phyloP scores from a whole-genome alignment of 495 filamentous ascomycete species.

The Chaetomium fimeti region DNA sequence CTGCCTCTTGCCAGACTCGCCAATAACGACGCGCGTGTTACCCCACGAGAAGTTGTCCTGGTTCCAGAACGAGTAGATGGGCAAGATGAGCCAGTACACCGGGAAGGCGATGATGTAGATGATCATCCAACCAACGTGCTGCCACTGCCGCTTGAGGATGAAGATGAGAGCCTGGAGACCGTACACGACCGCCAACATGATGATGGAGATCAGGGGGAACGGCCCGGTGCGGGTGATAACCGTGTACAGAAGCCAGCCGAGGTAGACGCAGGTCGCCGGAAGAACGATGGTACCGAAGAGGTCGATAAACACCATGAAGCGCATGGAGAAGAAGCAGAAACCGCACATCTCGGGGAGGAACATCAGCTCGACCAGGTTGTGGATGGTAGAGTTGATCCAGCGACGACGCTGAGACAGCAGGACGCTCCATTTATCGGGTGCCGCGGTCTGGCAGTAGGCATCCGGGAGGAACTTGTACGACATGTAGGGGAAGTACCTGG shows the following conservation, averaged over 20 bases:
- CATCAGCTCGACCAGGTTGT: constrained; percentile 89
- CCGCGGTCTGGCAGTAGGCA: constrained; percentile 87
- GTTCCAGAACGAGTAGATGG: constrained; percentile 98
- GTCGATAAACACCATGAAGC: constrained; percentile 95
- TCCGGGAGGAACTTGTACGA: constrained; percentile 93
- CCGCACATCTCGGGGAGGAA: constrained; percentile 88
- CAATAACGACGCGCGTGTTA: constrained; percentile 95
- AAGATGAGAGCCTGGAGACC: constrained; percentile 95
- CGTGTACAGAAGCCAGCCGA: constrained; percentile 84
- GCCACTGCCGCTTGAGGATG: constrained; percentile 93
- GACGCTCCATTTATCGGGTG: constrained; percentile 89
- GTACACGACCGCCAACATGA: constrained; percentile 87
- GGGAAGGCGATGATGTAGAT: constrained; percentile 95
- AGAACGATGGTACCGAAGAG: constrained; percentile 91
- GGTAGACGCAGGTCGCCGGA: constrained; percentile 84
- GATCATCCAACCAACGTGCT: constrained; percentile 98
- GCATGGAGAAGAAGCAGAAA: constrained; percentile 99
- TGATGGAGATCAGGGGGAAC: constrained; percentile 81
- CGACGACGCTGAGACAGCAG: constrained; percentile 91
- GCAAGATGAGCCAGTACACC: constrained; percentile 87
- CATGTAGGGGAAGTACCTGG: constrained; percentile 93
- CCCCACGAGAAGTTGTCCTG: constrained; percentile 98
- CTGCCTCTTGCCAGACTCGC: constrained; percentile 86
- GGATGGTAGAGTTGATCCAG: constrained; percentile 98
- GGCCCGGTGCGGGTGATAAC: constrained; percentile 69